These are phyloP conservation scores for Cucumis melo DNA, from an alignment of 306 rosid species.

Conservation along the genomic window DNA sequence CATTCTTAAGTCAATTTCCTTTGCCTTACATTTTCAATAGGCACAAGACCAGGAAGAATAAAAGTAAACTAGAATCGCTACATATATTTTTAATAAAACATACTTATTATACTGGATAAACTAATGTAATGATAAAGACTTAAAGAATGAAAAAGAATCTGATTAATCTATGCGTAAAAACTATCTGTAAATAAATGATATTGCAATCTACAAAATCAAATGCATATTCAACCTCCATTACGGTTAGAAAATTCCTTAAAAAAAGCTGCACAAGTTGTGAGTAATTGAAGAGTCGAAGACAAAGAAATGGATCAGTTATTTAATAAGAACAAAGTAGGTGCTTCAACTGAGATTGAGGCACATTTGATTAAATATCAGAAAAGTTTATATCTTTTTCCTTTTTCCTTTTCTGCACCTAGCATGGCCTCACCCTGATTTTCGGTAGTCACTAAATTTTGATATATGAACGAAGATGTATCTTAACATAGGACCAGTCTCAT, in stretches of 20 bases:
- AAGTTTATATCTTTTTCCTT: background rate
- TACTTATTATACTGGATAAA: background rate
- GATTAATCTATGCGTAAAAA: background rate
- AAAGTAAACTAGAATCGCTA: too few relatives aligned
- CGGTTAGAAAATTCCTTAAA: background rate
- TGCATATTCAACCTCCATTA: background rate
- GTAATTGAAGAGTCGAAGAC: background rate
- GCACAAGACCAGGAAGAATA: background rate
- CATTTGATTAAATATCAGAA: background rate
- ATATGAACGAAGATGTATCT: background rate
- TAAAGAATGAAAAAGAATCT: background rate
- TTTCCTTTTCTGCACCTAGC: background rate
- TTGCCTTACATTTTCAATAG: background rate
- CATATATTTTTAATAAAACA: background rate
- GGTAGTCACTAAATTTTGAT: background rate
- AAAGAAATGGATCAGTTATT: background rate
- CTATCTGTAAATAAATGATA: background rate
- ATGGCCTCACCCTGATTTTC: background rate
- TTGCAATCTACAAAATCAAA: background rate
- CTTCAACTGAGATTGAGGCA: background rate
- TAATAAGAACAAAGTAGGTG: background rate
- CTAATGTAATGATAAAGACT: background rate
- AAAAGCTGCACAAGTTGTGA: background rate
- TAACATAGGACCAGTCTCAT: background rate
- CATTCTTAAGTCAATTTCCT: background rate